Evolutionary conservation across 345 rosid species (phyloP), one percentile per base, ranked within the genome.

Genomic region (Acer campestre): DNA sequence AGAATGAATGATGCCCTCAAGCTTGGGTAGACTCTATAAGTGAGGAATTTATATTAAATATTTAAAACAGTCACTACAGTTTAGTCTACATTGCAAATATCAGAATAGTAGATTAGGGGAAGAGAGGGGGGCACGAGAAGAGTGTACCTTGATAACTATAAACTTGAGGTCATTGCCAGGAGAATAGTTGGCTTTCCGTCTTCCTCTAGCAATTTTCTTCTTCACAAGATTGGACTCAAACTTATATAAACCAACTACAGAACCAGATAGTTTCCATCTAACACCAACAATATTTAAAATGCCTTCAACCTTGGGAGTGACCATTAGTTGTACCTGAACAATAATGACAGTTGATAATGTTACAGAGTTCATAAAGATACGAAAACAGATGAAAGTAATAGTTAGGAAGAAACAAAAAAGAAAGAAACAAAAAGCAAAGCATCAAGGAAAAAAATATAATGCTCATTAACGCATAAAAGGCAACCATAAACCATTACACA

Each of bases 241-340:
- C 77, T 88, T 86, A 78, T 84, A 86, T 56, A 86, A 88, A 79
- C 99, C 94, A 81, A 84, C 84, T 38, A 94, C 86, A 58, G 92
- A 96, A 79, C 93, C 93, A 66, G 95, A 91, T 70, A 96, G 75
- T 84, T 90, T 90, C 99, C 99, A 96, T 81, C 92, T 89, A 70
- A 96, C 90, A 67, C 99, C 99, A 22, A 89, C 86, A 86, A 96
- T 88, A 83, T 85, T 96, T 63, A 96, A 91, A 83, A 73, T 78
- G 80, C 99, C 98, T 94, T 94, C 98, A 61, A 83, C 88, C 70
- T 73, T 83, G 31, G 99, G 97, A 77, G 93, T 96, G 70, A 96
- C 98, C 23, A 87, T 86, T 61, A 92, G 91, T 87, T 91, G 90
- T 81, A 94, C 98, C 99, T 96, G 87, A 62, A 78, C 42, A 77